These are phyloP conservation scores for Thoreauomyces humboldtii DNA, from an alignment of 192 early-diverging fungal genomes.

Conservation along the genomic window DNA sequence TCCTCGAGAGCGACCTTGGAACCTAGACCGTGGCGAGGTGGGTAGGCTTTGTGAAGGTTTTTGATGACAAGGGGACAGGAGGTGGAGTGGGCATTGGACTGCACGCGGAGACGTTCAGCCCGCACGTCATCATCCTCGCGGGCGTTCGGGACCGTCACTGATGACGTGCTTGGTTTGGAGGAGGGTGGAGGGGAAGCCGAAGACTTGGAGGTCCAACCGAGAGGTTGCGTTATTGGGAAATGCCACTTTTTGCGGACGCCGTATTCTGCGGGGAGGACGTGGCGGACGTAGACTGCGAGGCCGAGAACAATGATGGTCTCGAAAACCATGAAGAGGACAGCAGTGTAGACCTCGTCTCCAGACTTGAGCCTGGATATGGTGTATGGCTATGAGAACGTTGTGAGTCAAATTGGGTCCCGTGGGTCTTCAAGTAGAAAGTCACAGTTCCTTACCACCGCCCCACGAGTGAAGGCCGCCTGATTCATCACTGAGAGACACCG, in stretches of 20 bases:
- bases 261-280: slow-evolving; percentile 62
- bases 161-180: not conserved
- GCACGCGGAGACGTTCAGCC: slow-evolving; percentile 56
- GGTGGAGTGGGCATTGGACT: slow-evolving; percentile 31
- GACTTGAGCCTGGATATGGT: slow-evolving; percentile 45
- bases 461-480: slow-evolving; percentile 38
- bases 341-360: slow-evolving; percentile 55
- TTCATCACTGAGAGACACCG: slow-evolving; percentile 56
- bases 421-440: too few species aligned
- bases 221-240: slow-evolving; percentile 46
- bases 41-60: slow-evolving; percentile 65
- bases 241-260: slow-evolving; percentile 67
- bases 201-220: slow-evolving; percentile 3
- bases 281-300: slow-evolving; percentile 36
- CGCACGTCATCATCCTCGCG: slow-evolving; percentile 65
- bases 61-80: slow-evolving; percentile 56
- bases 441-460: slow-evolving; percentile 28
- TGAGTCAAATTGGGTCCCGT: not conserved
- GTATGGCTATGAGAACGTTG: slow-evolving; percentile 42
- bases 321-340: slow-evolving; percentile 55
- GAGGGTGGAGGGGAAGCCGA: not conserved
- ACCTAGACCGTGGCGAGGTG: slow-evolving; percentile 28
- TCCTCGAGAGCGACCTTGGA: slow-evolving; percentile 65
- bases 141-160: not conserved
- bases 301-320: slow-evolving; percentile 54